A percentile compares a stretch with the other conserved stretches of the same genome.
These are phyloP conservation scores for Ilex aquifolium DNA, from an alignment of 257 asterid species.

Conservation along the genomic window DNA sequence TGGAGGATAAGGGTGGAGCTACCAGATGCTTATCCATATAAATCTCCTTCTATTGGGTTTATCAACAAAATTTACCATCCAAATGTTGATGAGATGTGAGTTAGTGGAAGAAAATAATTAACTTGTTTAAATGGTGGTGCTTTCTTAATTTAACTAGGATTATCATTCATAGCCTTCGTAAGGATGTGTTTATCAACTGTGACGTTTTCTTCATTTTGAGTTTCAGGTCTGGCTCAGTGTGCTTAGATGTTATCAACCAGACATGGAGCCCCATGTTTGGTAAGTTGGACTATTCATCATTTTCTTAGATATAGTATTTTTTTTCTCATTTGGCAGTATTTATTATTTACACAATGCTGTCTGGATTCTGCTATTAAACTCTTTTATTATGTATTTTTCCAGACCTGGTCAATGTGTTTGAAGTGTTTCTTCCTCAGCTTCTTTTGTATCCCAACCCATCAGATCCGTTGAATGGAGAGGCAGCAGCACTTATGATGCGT, in stretches of 20 bases:
- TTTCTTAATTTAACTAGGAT: too few species aligned
- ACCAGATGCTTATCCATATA: constrained; percentile 1
- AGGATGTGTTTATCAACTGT: too few species aligned
- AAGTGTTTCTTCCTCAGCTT: neutral
- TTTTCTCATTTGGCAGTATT: neutral
- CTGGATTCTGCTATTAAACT: neutral
- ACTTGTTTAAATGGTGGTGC: too few species aligned
- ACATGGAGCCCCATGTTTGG: constrained; percentile 1
- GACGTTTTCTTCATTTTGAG: neutral
- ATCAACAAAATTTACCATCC: neutral
- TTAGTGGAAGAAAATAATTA: neutral
- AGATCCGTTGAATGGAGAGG: neutral
- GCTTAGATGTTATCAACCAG: neutral
- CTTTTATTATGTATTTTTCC: neutral
- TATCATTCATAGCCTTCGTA: too few species aligned
- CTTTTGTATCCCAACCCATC: constrained; percentile 3
- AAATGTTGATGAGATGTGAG: constrained; percentile 4
- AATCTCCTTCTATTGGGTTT: constrained; percentile 1
- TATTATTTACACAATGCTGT: neutral
- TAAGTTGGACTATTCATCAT: neutral
- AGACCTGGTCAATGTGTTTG: neutral
- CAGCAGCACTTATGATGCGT: neutral
- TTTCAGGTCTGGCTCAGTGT: neutral
- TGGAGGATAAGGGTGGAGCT: constrained; percentile 3
- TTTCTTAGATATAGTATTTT: neutral